Percentiles rank a stretch among this genome's conserved stretches.
phyloP scores from a whole-genome alignment of 2,329 filamentous ascomycete species.

The Arthrobotrys musiformis region DNA sequence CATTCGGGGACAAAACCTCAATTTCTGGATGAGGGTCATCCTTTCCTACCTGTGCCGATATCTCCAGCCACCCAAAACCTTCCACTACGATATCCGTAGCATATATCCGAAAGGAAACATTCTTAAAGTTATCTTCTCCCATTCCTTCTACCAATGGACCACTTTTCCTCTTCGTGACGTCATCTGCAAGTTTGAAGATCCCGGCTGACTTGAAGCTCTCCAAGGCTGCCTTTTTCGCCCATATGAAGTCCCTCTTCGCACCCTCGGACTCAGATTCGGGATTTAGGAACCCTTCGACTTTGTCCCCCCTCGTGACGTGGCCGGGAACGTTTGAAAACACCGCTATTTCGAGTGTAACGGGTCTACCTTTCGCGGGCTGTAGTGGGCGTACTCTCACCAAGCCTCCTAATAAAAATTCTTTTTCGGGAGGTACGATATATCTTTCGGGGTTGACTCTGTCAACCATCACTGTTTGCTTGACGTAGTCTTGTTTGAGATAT shows the following conservation, averaged over 20 bases:
- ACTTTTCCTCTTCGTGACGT: constrained; percentile 82
- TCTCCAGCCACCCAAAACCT: constrained; percentile 91
- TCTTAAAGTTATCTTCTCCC: constrained; percentile 72
- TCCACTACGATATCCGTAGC: constrained; percentile 88
- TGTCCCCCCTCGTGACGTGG: constrained; percentile 82
- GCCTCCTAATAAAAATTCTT: constrained; percentile 85
- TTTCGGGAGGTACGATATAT: constrained; percentile 75
- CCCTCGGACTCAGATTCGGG: neutral
- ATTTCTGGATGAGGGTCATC: constrained; percentile 64
- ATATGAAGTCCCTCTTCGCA: neutral
- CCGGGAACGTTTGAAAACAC: constrained; percentile 79
- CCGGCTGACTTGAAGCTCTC: constrained; percentile 70
- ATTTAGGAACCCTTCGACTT: constrained; percentile 67
- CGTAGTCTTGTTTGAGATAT: constrained; percentile 54
- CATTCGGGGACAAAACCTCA: constrained; percentile 56
- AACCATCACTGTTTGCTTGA: constrained; percentile 75
- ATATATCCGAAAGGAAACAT: constrained; percentile 82
- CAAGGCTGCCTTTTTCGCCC: constrained; percentile 12
- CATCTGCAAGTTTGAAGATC: constrained; percentile 77
- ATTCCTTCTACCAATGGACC: constrained; percentile 70
- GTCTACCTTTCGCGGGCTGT: constrained; percentile 63
- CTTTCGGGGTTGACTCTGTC: constrained; percentile 78
- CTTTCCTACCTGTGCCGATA: constrained; percentile 81
- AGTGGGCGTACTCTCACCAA: constrained; percentile 86
- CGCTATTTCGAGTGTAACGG: constrained; percentile 31